Evolutionary conservation across 495 filamentous ascomycete genomes (phyloP).

Genomic region (Penicillium cosmopolitanum): DNA sequence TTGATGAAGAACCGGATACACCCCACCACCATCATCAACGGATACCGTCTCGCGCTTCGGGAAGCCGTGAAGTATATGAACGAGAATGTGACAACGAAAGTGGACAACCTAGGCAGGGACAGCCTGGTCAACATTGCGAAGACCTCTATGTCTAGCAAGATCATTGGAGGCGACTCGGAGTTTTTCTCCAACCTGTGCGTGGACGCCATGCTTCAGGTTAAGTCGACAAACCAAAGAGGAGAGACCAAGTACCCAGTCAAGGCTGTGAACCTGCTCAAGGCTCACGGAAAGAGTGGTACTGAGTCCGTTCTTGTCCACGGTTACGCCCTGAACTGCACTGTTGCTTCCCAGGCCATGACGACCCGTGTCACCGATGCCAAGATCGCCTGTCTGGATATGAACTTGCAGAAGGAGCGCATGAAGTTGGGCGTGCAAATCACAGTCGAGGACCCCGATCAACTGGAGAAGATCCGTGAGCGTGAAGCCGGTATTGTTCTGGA

Average conservation of each 20-base stretch:
- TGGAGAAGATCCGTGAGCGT: slow-evolving; percentile 93
- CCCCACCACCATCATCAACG: slow-evolving; percentile 98
- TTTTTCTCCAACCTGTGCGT: slow-evolving; percentile 98
- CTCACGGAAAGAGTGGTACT: slow-evolving; percentile 87
- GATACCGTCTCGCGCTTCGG: slow-evolving; percentile 91
- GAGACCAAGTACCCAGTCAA: slow-evolving; percentile 98
- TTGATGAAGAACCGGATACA: slow-evolving; percentile 99
- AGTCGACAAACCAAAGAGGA: slow-evolving; percentile 83
- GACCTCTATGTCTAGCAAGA: slow-evolving; percentile 99
- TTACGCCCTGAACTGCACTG: slow-evolving; percentile 98
- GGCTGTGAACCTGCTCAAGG: slow-evolving; percentile 98
- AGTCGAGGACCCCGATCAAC: slow-evolving; percentile 92
- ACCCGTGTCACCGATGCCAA: slow-evolving; percentile 92
- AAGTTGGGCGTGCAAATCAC: slow-evolving; percentile 98
- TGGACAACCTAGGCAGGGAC: slow-evolving; percentile 86
- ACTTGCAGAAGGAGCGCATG: slow-evolving; percentile 98
- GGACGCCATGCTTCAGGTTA: slow-evolving; percentile 94
- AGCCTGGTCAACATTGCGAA: slow-evolving; percentile 93
- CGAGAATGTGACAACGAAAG: slow-evolving; percentile 94
- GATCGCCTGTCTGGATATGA: slow-evolving; percentile 97
- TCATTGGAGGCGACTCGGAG: slow-evolving; percentile 93
- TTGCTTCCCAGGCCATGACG: slow-evolving; percentile 97
- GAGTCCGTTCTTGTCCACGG: slow-evolving; percentile 94
- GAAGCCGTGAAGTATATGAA: slow-evolving; percentile 99
- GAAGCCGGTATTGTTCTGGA: slow-evolving; percentile 94